phyloP scores from a whole-genome alignment of 139 green algal species.

The Choricystis sp. region DNA sequence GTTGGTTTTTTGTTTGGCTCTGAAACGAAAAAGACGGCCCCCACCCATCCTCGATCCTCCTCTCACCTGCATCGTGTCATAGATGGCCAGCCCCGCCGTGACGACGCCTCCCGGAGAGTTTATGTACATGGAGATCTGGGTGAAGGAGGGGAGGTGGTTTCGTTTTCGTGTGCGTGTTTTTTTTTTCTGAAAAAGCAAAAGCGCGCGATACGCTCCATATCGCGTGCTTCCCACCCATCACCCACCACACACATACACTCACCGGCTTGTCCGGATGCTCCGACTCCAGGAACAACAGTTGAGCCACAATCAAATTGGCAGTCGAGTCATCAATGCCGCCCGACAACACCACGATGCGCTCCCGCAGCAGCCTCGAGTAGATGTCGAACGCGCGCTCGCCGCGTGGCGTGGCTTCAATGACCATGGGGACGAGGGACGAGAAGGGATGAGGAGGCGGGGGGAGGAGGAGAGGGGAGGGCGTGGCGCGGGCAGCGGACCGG shows the following conservation, averaged over 20 bases:
- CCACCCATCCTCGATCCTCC: too few relatives aligned
- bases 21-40: too few relatives aligned
- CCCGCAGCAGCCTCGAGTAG: constrained; percentile 73
- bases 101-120: constrained; percentile 85
- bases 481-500: too few relatives aligned
- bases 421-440: constrained; percentile 33
- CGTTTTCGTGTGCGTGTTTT: background rate
- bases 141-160: too few relatives aligned
- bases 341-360: constrained; percentile 79
- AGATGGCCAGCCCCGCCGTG: constrained; percentile 87
- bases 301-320: constrained; percentile 64
- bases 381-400: constrained; percentile 86
- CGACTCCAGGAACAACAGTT: constrained; percentile 86
- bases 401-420: constrained; percentile 35
- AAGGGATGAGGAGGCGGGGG: too few relatives aligned
- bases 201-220: constrained; percentile 1
- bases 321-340: constrained; percentile 63
- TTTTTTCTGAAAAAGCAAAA: background rate
- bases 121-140: constrained; percentile 92
- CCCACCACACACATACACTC: background rate
- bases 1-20: too few relatives aligned
- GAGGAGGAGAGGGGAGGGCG: background rate
- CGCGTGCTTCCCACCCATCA: background rate
- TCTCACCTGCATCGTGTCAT: constrained; percentile 90
- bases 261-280: constrained; percentile 84